Base-by-base conservation (phyloP, 768 basidiomycete genomes). In the Amanita rimosa region DNA sequence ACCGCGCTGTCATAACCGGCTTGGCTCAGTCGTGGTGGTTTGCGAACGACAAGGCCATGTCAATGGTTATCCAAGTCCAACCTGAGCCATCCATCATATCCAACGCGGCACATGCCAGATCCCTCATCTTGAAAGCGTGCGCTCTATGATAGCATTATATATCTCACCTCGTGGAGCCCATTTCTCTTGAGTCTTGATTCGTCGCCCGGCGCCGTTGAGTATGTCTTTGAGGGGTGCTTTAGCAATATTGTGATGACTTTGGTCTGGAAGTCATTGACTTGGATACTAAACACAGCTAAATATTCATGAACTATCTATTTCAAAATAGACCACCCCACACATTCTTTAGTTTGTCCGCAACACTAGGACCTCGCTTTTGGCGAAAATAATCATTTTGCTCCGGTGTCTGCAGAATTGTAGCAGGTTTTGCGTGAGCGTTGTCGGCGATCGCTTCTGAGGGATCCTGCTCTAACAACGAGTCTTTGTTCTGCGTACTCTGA, bases 101-200 rank as follows among this genome's bases (percentile, higher is more conserved):
- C 34, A 39, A 26, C 9, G 26, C 26, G 17, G 2, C 10, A 27
- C n/a, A 4, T 40, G 41, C 53, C 51, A 55, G 43, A 59, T 42
- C 17, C 27, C 24, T 35, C 19, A 3, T 29, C 27, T 2, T 3
- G 31, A 33, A 36, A 26, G 40, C 29, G 33, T 29, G 11, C 35
- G 9, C 14, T 29, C 26, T 16, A 8, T 24, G 51, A 54, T 44
- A 52, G 37, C 51, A 51, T 6, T 38, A 10, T 22, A 4, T 60
- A 60, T 64, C 83, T 73, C 70, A 85, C 83, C 83, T 83, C 71
- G 83, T 85, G 55, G 83, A 85, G 62, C 81, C 82, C 83, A 85
- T 85, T 74, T 74, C 79, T 46, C 22, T 17, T 68, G 59, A 66
- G 62, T 66, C 67, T 71, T 71, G 69, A 69, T 61, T 39, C 19